These are phyloP conservation scores for Magnusiomyces sp. DNA, from an alignment of 1,139 yeast genomes.

Conservation along the genomic window DNA sequence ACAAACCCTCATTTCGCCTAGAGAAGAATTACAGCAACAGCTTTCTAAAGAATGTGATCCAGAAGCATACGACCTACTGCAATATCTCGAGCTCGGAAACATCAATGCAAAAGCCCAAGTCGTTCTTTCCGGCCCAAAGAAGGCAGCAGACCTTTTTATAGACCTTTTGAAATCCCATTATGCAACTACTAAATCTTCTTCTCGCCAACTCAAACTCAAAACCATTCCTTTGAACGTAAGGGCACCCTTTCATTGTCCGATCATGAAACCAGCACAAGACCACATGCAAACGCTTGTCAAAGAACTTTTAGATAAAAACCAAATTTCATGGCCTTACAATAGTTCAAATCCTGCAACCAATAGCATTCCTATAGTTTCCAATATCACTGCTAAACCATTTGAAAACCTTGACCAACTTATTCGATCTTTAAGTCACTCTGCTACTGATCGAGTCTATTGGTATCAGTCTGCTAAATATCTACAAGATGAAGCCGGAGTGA, in stretches of 20 bases:
- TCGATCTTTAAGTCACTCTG: slow-evolving; percentile 21
- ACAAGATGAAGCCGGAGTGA: slow-evolving; percentile 11
- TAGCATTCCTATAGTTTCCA: slow-evolving; percentile 26
- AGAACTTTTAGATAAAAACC: slow-evolving; percentile 4
- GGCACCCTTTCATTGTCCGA: slow-evolving; percentile 46
- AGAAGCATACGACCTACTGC: background rate
- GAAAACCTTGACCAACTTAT: slow-evolving; percentile 24
- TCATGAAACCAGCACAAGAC: slow-evolving; percentile 35
- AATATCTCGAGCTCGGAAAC: slow-evolving; percentile 31
- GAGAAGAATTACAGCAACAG: too few relatives aligned
- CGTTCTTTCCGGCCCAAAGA: slow-evolving; percentile 34
- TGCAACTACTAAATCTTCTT: background rate
- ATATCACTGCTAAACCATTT: slow-evolving; percentile 30
- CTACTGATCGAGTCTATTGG: slow-evolving; percentile 31
- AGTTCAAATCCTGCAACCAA: slow-evolving; percentile 11
- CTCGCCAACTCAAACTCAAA: slow-evolving; percentile 16
- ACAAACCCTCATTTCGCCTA: background rate
- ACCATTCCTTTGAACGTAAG: slow-evolving; percentile 38
- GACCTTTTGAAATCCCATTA: too few relatives aligned
- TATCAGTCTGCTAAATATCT: slow-evolving; percentile 22
- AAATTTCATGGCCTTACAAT: slow-evolving; percentile 21
- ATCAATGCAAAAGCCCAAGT: slow-evolving; percentile 35
- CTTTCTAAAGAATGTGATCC: too few relatives aligned
- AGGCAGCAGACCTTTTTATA: slow-evolving; percentile 2
- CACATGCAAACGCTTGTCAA: slow-evolving; percentile 19